phyloP scores from a whole-genome alignment of 345 rosid species.

The Orychophragmus violaceus region DNA sequence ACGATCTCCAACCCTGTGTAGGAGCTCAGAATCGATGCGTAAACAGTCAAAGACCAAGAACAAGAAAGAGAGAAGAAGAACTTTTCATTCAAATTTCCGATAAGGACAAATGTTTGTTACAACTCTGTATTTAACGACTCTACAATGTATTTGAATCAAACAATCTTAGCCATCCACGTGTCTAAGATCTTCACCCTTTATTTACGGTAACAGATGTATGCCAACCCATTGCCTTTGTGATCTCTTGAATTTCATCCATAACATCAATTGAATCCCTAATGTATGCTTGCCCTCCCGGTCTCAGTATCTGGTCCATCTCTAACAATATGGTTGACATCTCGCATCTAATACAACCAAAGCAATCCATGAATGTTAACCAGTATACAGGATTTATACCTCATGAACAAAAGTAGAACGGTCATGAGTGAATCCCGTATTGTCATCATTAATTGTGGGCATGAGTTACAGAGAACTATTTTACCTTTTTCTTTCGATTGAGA shows the following conservation, averaged over 20 bases:
- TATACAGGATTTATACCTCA: background rate
- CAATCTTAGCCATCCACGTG: no score
- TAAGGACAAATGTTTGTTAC: no score
- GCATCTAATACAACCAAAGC: conserved; percentile 49
- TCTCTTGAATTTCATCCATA: conserved; percentile 75
- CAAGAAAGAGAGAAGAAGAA: no score
- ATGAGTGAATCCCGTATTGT: background rate
- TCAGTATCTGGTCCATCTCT: conserved; percentile 94
- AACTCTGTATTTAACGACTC: no score
- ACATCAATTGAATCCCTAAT: conserved; percentile 74
- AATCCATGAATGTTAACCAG: background rate
- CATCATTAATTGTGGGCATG: background rate
- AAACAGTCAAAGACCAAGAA: no score
- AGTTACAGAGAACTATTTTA: conserved; percentile 19
- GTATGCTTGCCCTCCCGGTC: conserved; percentile 90
- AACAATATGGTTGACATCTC: conserved; percentile 84
- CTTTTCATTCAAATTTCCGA: no score
- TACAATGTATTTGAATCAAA: no score
- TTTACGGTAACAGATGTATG: no score
- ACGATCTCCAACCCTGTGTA: no score
- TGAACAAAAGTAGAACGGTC: background rate
- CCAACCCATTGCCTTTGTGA: conserved; percentile 90
- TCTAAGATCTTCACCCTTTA: no score
- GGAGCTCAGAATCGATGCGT: no score
- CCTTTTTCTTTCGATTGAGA: conserved; percentile 90